Base-by-base conservation (phyloP, 2,329 filamentous ascomycete species). In the Nannizziopsis arthrosporioides region DNA sequence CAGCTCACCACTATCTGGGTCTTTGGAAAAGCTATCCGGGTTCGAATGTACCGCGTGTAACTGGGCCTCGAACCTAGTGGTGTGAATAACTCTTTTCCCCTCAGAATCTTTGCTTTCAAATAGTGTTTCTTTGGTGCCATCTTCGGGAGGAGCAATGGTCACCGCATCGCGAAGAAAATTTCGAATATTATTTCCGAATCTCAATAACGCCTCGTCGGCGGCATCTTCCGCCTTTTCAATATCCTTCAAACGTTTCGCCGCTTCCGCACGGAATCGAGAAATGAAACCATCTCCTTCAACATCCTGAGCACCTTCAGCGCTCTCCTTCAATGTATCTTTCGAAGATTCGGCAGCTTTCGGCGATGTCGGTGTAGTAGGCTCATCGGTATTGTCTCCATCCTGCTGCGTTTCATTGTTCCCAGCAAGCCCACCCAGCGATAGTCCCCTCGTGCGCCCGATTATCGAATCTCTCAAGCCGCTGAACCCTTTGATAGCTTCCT, bases 41-140 rank as follows among this genome's bases (percentile, higher is more conserved):
- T 81, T 84, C 3, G 86, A 89, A 65, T 98, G 92, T 51, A 98
- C 89, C 31, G 94, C 88, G 62, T 98, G 90, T 53, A 98, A 72
- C 67, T 96, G 92, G 0, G 92, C 92, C 61, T 98, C 92, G 62
- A 95, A 90, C 52, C 92, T 78, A 44, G 88, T 94, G 1, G 87
- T 85, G 64, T 98, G 92, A 54, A 96, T 94, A 12, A 96, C 87
- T 48, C 92, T 77, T 73, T 92, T 95, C 19, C 89, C 90, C 43
- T 78, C 75, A 4, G 84, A 80, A 65, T 95, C 90, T 64, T 90
- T 94, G 61, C 86, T 94, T 70, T 96, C 92, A 59, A 96, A 98
- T 3, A 95, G 73, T 30, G 70, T 65, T 14, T 19, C 19, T 6
- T 47, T 36, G 2, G 14, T 38, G 8, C 17, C 45, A 15, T 42